Evolutionary conservation across 139 green algal genomes (phyloP).

Genomic region (Bryopsis sp.): DNA sequence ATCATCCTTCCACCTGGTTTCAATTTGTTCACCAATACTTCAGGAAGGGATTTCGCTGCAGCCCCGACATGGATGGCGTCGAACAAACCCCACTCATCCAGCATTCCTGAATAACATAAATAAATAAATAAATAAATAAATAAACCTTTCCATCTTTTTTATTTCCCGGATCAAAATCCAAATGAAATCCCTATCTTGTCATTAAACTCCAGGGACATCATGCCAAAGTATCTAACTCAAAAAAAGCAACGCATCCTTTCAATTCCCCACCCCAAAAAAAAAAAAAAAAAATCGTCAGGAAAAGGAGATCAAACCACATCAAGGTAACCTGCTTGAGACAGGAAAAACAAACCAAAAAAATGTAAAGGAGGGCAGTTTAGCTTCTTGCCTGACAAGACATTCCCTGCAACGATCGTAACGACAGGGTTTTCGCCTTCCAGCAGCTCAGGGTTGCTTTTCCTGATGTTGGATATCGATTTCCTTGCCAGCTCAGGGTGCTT

Average conservation of each 20-base stretch:
- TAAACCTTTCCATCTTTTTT: neutral
- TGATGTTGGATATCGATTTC: conserved; percentile 22
- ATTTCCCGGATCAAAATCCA: too few species aligned
- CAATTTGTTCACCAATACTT: conserved; percentile 53
- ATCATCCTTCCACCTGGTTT: conserved; percentile 61
- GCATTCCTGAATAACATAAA: conserved; percentile 20
- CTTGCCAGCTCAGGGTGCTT: conserved; percentile 32
- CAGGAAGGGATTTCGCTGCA: conserved; percentile 61
- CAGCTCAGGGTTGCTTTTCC: conserved; percentile 24
- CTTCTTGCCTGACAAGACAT: conserved; percentile 4
- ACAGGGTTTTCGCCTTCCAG: neutral
- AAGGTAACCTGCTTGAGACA: too few species aligned
- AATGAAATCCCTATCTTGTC: too few species aligned
- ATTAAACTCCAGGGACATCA: too few species aligned
- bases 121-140: neutral
- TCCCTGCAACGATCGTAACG: conserved; percentile 6
- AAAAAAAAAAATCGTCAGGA: too few species aligned
- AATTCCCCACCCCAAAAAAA: too few species aligned
- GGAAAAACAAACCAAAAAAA: too few species aligned
- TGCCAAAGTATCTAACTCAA: too few species aligned
- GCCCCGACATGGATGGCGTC: conserved; percentile 93
- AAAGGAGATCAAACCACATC: too few species aligned
- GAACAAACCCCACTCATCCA: conserved; percentile 49
- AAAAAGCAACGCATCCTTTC: too few species aligned
- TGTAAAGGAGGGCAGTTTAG: too few species aligned